Base-by-base conservation (phyloP, 2,329 filamentous ascomycete species). In the Alternaria triticina region DNA sequence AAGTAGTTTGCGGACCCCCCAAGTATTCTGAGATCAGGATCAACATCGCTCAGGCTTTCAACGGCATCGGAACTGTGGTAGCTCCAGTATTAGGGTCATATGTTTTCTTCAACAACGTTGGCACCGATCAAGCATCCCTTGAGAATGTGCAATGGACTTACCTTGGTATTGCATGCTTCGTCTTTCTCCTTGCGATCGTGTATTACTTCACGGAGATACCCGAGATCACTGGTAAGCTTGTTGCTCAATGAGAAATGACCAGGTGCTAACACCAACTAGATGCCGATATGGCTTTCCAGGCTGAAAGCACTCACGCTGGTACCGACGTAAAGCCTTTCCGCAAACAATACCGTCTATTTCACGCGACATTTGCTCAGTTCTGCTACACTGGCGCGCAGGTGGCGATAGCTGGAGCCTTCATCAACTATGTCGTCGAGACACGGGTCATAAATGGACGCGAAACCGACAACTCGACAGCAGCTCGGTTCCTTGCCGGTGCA, bases 361-460 rank as follows among this genome's bases (percentile, higher is more conserved):
- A 93, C 71, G 92, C 90, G 12, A 87, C 90, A 0, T 87, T 89
- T 69, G 90, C 91, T 0, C 91, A 95, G 69, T 94, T 94, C 79
- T 92, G 89, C 76, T 96, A 95, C 77, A 90, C 92, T 0, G 92
- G 92, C 51, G 88, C 91, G 0, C 93, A 97, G 72, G 77, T 86
- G 6, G 85, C 83, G 2, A 82, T 86, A 27, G 84, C 84, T 4
- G 79, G 80, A 36, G 77, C 80, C 52, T 80, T 80, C 68, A 81
- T 79, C 65, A 79, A 79, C 79, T 86, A 79, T 70, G 81, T 85
- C 17, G 77, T 82, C 50, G 91, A 91, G 47, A 77, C 75, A 2
- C 65, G 77, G 6, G 17, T 71, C 17, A 59, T 58, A 27, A 47
- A 52, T 9, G 65, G 59, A 5, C 49, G 54, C 23, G 74, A 73